phyloP scores from a whole-genome alignment of 2,329 filamentous ascomycete genomes.

The Nothophoma quercina region DNA sequence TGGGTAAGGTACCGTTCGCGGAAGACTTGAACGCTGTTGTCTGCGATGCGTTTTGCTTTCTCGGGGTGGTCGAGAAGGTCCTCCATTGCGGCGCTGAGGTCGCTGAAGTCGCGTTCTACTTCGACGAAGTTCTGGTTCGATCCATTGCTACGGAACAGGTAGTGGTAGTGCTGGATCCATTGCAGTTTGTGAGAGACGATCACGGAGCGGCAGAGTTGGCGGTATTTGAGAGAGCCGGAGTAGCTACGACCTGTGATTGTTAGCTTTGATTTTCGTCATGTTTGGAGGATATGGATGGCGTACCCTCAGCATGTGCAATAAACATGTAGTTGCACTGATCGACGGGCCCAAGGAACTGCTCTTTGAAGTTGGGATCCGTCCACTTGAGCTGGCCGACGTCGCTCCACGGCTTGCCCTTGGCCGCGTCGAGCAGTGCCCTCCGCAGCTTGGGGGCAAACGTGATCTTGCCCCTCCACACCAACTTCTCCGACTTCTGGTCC shows the following conservation, averaged over 20 bases:
- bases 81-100: conserved; percentile 39
- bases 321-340: conserved; percentile 65
- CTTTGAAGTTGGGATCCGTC: conserved; percentile 40
- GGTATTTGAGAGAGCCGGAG: conserved; percentile 62
- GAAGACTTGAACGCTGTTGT: conserved; percentile 40
- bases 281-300: conserved; percentile 23
- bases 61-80: conserved; percentile 43
- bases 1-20: conserved; percentile 43
- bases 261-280: conserved; percentile 8
- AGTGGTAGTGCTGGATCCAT: conserved; percentile 47
- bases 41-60: conserved; percentile 44
- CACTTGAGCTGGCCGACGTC: conserved; percentile 44
- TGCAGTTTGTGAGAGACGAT: conserved; percentile 45
- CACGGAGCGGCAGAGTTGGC: conserved; percentile 57
- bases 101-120: conserved; percentile 46
- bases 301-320: conserved; percentile 62
- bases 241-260: conserved; percentile 50
- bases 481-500: conserved; percentile 43
- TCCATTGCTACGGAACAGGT: conserved; percentile 39
- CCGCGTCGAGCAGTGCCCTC: conserved; percentile 37
- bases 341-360: conserved; percentile 57
- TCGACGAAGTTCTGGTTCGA: conserved; percentile 45
- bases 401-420: conserved; percentile 42
- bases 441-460: conserved; percentile 42
- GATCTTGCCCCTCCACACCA: conserved; percentile 46